A percentile compares a stretch with the other conserved stretches of the same genome.
These are phyloP conservation scores for Pleochaeta shiraiana DNA, from an alignment of 2,329 filamentous ascomycete species.

Conservation along the genomic window DNA sequence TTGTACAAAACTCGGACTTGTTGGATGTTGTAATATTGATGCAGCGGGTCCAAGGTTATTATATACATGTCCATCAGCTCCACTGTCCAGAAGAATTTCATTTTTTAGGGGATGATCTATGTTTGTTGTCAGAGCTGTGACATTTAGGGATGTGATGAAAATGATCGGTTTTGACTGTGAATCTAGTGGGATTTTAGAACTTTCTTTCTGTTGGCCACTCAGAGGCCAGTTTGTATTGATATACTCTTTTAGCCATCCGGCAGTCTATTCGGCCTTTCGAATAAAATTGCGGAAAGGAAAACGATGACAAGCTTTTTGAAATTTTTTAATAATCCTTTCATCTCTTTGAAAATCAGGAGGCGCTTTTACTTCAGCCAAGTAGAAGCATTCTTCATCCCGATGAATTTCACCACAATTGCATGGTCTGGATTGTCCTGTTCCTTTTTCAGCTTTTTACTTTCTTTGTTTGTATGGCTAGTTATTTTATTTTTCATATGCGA, in stretches of 20 bases:
- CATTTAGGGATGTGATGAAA: background rate
- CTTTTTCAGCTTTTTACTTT: background rate
- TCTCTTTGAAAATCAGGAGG: background rate
- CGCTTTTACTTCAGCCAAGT: slow-evolving; percentile 1
- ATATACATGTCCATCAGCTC: background rate
- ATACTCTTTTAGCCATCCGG: background rate
- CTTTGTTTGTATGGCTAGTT: background rate
- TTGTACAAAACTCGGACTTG: background rate
- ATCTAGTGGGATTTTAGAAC: background rate
- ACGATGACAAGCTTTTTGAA: background rate
- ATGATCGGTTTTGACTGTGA: background rate
- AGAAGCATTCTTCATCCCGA: background rate
- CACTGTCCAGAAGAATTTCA: background rate
- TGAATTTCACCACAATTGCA: background rate
- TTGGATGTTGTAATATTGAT: background rate
- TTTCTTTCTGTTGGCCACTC: background rate
- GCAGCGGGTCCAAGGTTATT: background rate
- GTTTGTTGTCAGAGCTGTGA: background rate
- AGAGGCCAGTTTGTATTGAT: background rate
- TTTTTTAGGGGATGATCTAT: background rate
- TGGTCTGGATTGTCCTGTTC: background rate
- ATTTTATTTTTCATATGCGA: background rate
- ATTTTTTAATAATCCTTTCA: background rate
- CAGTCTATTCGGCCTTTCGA: background rate
- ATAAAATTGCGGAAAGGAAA: background rate